Conservation (phyloP, 345 rosid genomes). For the Salix suchowensis region DNA sequence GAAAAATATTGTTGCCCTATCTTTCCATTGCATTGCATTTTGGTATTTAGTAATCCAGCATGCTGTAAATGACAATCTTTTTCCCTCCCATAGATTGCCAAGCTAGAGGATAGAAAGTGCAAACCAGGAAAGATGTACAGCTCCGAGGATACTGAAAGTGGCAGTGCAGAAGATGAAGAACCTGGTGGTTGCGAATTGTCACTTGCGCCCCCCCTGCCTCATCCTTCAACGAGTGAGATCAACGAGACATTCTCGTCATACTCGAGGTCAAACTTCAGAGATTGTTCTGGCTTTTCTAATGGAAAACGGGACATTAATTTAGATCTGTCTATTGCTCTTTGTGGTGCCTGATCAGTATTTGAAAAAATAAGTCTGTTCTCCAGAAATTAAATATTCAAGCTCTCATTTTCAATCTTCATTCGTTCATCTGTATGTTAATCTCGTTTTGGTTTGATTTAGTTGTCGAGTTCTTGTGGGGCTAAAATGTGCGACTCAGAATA, state of each 20-base stretch:
- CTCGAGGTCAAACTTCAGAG: constrained; percentile 34
- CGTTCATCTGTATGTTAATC: neutral
- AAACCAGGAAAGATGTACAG: neutral
- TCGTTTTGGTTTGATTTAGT: neutral
- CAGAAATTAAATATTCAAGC: neutral
- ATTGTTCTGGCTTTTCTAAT: constrained; percentile 36
- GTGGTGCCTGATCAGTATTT: constrained; percentile 28
- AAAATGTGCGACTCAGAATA: neutral
- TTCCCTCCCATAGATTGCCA: constrained; percentile 26
- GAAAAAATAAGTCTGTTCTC: neutral
- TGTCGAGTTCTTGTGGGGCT: neutral
- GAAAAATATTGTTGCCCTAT: neutral
- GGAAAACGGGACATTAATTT: constrained; percentile 39
- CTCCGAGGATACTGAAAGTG: neutral
- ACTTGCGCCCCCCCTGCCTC: constrained; percentile 48
- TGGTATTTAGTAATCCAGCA: neutral
- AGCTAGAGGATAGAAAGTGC: constrained; percentile 18
- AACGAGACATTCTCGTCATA: constrained; percentile 64
- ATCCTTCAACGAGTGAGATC: constrained; percentile 49
- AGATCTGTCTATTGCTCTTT: constrained; percentile 73
- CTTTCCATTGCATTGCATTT: neutral
- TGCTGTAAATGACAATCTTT: neutral
- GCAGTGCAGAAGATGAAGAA: constrained; percentile 7
- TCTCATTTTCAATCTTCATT: neutral
- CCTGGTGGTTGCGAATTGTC: constrained; percentile 40